A percentile compares a stretch with the other conserved stretches of the same genome.
These are phyloP conservation scores for Asterophora lycoperdoides DNA, from an alignment of 768 basidiomycete genomes.

Conservation along the genomic window DNA sequence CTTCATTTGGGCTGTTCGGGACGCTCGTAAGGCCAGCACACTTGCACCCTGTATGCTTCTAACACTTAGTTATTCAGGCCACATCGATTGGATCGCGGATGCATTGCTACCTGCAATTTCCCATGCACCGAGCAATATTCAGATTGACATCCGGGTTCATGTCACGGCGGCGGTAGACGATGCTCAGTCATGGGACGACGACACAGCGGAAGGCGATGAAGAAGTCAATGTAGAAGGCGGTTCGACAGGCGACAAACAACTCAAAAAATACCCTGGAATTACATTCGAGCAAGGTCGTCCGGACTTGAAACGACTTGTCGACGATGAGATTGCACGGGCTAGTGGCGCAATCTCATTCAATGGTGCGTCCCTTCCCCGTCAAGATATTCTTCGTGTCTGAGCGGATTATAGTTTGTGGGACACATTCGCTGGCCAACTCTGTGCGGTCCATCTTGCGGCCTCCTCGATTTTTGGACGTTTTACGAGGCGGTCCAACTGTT, in stretches of 20 bases:
- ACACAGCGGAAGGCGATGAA: conserved; percentile 7
- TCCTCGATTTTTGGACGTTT: conserved; percentile 32
- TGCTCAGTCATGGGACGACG: conserved; percentile 3
- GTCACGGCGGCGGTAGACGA: conserved; percentile 12
- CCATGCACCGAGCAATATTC: background rate
- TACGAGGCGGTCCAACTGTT: conserved; percentile 43
- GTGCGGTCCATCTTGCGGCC: conserved; percentile 38
- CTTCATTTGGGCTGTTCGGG: conserved; percentile 42
- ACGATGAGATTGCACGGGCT: conserved; percentile 31
- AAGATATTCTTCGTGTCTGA: background rate
- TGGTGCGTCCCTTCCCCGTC: conserved; percentile 29
- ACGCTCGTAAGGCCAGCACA: conserved; percentile 23
- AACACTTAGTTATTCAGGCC: conserved; percentile 12
- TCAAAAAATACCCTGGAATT: conserved; percentile 15
- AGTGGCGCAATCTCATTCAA: conserved; percentile 42
- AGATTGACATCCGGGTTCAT: conserved; percentile 18
- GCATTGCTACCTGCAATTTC: conserved; percentile 17
- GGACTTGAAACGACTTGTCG: conserved; percentile 33
- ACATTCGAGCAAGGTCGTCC: conserved; percentile 37
- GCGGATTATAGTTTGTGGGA: conserved; percentile 42
- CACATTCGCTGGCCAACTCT: conserved; percentile 31
- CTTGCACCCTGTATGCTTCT: background rate
- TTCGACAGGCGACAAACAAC: background rate
- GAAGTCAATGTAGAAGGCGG: conserved; percentile 8
- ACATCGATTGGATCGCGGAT: conserved; percentile 28